Base-by-base conservation (phyloP, 2,329 filamentous ascomycete genomes). In the Triangularia verruculosa region DNA sequence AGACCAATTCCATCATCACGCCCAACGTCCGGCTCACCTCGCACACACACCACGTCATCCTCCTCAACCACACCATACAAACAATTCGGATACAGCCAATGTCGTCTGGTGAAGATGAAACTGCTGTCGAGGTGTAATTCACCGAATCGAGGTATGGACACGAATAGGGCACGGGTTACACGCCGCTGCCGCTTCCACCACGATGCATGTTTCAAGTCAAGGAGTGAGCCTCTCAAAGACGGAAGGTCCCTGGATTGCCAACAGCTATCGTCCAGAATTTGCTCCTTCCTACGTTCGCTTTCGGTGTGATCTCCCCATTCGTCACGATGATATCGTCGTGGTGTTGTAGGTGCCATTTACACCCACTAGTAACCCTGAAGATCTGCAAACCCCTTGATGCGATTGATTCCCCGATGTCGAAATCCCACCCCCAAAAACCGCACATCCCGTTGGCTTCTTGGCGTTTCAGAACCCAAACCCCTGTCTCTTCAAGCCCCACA, bases 121-220 rank as follows among this genome's bases (percentile, higher is more conserved):
- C 51, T 54, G 51, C 25, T 24, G 51, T 24, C 51, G n/a, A 27
- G 51, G 22, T 25, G 51, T 6, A 54, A 54, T 54, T 54, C 51
- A 11, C 51, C 51, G 51, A 54, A 54, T 54, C 22, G 27, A 25
- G 22, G 25, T 54, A 15, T 17, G 4, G 39, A 47, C 39, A 47
- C 39, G 20, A 47, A 54, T 54, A 54, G 51, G 51, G 51, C 51
- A 54, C 22, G 25, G 51, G 51, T 54, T 54, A 54, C 51, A 54
- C 24, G n/a, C 15, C 15, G 25, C 25, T 54, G 39, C 51, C 25
- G 25, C 51, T 25, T 17, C 20, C 20, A 28, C 51, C 51, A 54
- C 5, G 51, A 54, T 54, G 22, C 51, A 54, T 17, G 51, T 54
- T 54, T 54, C 51, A 54, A 54, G 25, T 28, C 51, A n/a, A 54